Conservation (phyloP, 768 basidiomycete genomes). For the Hygrophorus russula region DNA sequence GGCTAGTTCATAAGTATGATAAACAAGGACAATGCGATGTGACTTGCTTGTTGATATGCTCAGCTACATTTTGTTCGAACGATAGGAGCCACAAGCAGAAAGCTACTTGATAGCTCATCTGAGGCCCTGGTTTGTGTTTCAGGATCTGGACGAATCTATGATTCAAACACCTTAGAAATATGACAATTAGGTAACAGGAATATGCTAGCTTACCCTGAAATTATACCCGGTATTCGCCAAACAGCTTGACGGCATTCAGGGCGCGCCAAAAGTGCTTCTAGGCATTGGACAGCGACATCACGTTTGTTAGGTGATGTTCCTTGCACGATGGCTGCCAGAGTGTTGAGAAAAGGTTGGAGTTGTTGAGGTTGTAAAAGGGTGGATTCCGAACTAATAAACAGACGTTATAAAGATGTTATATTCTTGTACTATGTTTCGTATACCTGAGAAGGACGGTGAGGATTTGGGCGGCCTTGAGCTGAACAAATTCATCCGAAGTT, state of each 20-base stretch:
- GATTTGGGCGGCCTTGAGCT: conserved; percentile 81
- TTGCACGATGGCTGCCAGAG: conserved; percentile 51
- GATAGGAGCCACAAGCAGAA: conserved; percentile 93
- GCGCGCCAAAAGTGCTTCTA: conserved; percentile 77
- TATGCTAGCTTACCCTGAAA: conserved; percentile 42
- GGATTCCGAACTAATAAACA: conserved; percentile 33
- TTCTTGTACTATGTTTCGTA: conserved; percentile 5
- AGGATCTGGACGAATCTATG: conserved; percentile 74
- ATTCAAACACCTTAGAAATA: conserved; percentile 1
- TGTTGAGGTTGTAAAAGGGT: conserved; percentile 38
- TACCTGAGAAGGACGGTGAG: conserved; percentile 78
- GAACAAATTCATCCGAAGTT: conserved; percentile 89
- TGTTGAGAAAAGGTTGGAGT: conserved; percentile 47
- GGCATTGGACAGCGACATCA: conserved; percentile 86
- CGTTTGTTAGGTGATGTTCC: conserved; percentile 54
- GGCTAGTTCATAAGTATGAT: neutral
- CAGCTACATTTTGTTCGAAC: conserved; percentile 79
- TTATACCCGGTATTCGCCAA: conserved; percentile 64
- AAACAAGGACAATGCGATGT: conserved; percentile 5
- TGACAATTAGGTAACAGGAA: neutral
- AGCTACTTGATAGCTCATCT: conserved; percentile 91
- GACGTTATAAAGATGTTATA: conserved; percentile 4
- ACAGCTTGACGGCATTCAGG: conserved; percentile 70
- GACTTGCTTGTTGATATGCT: conserved; percentile 81
- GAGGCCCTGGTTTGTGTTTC: conserved; percentile 71